These are phyloP conservation scores for Saccharomycopsis amapae DNA, from an alignment of 805 yeast species.

Conservation along the genomic window DNA sequence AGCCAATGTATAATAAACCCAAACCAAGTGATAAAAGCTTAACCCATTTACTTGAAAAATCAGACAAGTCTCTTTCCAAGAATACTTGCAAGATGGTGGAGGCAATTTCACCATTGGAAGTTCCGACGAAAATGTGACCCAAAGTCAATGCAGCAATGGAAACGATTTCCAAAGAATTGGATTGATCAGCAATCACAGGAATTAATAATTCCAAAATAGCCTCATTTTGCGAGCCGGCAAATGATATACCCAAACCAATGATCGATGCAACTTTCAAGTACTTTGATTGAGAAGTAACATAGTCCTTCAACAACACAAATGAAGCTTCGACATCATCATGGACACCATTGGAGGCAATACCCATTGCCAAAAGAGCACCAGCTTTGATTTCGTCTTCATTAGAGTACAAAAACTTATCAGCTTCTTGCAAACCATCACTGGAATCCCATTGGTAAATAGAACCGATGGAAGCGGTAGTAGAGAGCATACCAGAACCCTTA, in stretches of 20 bases:
- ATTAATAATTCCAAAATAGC: slow-evolving; percentile 69
- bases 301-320: slow-evolving; percentile 75
- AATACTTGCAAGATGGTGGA: slow-evolving; percentile 87
- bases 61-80: slow-evolving; percentile 73
- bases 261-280: slow-evolving; percentile 74
- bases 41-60: slow-evolving; percentile 79
- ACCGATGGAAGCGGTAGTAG: slow-evolving; percentile 90
- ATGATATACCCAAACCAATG: slow-evolving; percentile 87
- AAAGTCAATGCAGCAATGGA: slow-evolving; percentile 84
- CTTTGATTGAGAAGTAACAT: slow-evolving; percentile 56
- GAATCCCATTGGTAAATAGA: slow-evolving; percentile 87
- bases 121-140: slow-evolving; percentile 92
- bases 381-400: slow-evolving; percentile 85
- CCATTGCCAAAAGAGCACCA: slow-evolving; percentile 94
- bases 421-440: slow-evolving; percentile 78
- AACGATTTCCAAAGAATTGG: slow-evolving; percentile 67
- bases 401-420: slow-evolving; percentile 84
- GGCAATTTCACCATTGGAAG: slow-evolving; percentile 90
- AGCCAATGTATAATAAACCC: slow-evolving; percentile 87
- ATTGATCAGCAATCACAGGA: slow-evolving; percentile 77
- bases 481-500: slow-evolving; percentile 83
- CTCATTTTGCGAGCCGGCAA: slow-evolving; percentile 88
- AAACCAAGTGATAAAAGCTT: slow-evolving; percentile 87
- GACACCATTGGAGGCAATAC: slow-evolving; percentile 84
- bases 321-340: slow-evolving; percentile 96